Evolutionary conservation across 352 stramenopile species (phyloP).

Genomic region (Hyaloperonospora brassicae): DNA sequence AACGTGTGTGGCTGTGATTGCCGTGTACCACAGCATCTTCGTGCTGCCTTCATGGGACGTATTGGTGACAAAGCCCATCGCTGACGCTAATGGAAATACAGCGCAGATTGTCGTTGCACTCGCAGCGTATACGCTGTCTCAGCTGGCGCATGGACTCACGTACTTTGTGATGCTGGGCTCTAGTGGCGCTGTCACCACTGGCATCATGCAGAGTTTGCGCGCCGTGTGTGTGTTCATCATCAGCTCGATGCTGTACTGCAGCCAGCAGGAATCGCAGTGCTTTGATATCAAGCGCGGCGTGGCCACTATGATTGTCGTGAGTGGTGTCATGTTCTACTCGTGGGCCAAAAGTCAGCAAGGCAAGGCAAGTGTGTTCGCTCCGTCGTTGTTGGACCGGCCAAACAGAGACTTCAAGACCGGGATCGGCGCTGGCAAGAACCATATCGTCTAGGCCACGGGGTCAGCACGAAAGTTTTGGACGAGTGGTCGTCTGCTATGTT

Average conservation of each 20-base stretch:
- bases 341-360: constrained; percentile 70
- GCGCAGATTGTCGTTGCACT: constrained; percentile 54
- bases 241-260: constrained; percentile 80
- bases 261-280: constrained; percentile 78
- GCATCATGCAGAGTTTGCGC: constrained; percentile 84
- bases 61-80: constrained; percentile 68
- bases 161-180: constrained; percentile 82
- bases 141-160: constrained; percentile 73
- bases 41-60: constrained; percentile 68
- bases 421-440: too few relatives aligned
- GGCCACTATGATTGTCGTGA: constrained; percentile 71
- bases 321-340: constrained; percentile 81
- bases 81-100: constrained; percentile 61
- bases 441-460: too few relatives aligned
- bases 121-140: constrained; percentile 63
- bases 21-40: constrained; percentile 73
- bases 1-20: constrained; percentile 63
- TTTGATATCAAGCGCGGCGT: constrained; percentile 79
- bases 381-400: too few relatives aligned
- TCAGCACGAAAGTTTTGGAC: too few relatives aligned
- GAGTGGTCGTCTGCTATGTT: too few relatives aligned
- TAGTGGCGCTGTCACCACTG: constrained; percentile 74
- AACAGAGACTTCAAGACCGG: too few relatives aligned
- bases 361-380: constrained; percentile 17
- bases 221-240: constrained; percentile 80